phyloP scores from a whole-genome alignment of 2,329 filamentous ascomycete species.

The Dactylellina parvicollis region DNA sequence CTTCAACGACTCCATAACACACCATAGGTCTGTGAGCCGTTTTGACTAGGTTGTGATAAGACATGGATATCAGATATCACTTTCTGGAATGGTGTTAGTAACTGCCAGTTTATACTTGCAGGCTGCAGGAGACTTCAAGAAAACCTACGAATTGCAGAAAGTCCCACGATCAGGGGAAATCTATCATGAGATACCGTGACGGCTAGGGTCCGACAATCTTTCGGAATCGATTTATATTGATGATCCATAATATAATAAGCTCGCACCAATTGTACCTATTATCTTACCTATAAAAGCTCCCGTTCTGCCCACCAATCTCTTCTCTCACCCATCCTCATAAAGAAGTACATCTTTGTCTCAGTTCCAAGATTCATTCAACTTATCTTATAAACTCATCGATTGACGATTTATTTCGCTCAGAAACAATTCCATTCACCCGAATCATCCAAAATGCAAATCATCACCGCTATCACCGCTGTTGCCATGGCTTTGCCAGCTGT shows the following conservation, averaged over 20 bases:
- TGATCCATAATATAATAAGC: slow-evolving; percentile 7
- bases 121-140: slow-evolving; percentile 43
- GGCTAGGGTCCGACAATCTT: background rate
- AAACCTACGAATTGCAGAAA: slow-evolving; percentile 11
- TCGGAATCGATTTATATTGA: slow-evolving; percentile 12
- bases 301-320: slow-evolving; percentile 6
- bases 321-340: background rate
- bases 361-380: slow-evolving; percentile 29
- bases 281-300: slow-evolving; percentile 49
- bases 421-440: slow-evolving; percentile 4
- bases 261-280: background rate
- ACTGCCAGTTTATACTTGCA: slow-evolving; percentile 18
- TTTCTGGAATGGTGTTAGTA: slow-evolving; percentile 47
- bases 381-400: background rate
- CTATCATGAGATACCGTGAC: slow-evolving; percentile 19
- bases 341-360: slow-evolving; percentile 16
- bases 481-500: slow-evolving; percentile 49
- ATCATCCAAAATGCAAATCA: slow-evolving; percentile 52
- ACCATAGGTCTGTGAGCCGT: slow-evolving; percentile 11
- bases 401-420: slow-evolving; percentile 5
- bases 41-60: slow-evolving; percentile 38
- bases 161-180: background rate
- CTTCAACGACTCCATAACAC: slow-evolving; percentile 7
- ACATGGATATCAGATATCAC: slow-evolving; percentile 34
- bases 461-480: slow-evolving; percentile 41